Conservation (phyloP, 345 rosid genomes). For the Hypericum perforatum region DNA sequence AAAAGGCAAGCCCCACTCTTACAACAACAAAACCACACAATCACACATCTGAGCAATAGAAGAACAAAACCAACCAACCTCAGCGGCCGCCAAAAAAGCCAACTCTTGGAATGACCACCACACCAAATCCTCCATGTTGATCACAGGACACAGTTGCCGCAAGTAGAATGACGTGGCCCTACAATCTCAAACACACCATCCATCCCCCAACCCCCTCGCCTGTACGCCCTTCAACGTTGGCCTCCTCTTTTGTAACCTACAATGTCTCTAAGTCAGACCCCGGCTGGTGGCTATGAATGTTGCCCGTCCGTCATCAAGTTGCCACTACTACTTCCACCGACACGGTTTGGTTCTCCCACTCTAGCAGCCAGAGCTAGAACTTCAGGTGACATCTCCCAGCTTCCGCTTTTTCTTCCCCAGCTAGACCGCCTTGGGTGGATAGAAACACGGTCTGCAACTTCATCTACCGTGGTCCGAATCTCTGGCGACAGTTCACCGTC, state of each 20-base stretch:
- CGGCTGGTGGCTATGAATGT: slow-evolving; percentile 24
- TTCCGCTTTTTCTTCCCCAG: slow-evolving; percentile 73
- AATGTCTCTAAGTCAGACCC: slow-evolving; percentile 8
- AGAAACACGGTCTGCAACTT: slow-evolving; percentile 46
- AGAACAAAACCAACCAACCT: no score
- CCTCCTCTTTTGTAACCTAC: slow-evolving; percentile 16
- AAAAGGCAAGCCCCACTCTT: no score
- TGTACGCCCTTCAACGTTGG: no score
- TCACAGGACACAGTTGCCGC: no score
- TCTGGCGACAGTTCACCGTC: slow-evolving; percentile 75
- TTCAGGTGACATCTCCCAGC: slow-evolving; percentile 81
- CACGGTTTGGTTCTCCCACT: slow-evolving; percentile 68
- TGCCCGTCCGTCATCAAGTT: slow-evolving; percentile 45
- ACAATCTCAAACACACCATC: no score
- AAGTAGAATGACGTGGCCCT: no score
- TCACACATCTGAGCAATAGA: no score
- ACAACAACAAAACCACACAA: no score
- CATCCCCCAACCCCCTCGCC: no score
- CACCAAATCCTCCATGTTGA: no score
- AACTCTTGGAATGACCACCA: no score
- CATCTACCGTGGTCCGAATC: slow-evolving; percentile 55
- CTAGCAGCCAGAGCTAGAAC: slow-evolving; percentile 84
- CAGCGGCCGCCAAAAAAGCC: no score
- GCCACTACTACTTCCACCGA: slow-evolving; percentile 45
- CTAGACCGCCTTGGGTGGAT: slow-evolving; percentile 72